Conservation (phyloP, 2,329 filamentous ascomycete species). For the Plectosphaerella plurivora region DNA sequence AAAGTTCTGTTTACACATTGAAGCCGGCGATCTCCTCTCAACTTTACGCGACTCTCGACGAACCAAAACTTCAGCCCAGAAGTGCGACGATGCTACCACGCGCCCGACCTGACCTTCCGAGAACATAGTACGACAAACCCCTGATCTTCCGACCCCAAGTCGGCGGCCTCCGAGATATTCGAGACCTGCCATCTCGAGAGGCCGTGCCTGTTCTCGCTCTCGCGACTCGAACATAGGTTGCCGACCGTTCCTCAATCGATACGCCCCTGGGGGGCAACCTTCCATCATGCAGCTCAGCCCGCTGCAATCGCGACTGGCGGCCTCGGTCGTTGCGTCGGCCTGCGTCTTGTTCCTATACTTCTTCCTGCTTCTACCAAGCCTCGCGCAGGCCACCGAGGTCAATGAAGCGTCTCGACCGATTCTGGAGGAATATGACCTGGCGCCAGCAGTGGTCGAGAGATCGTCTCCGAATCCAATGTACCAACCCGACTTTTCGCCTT, state of each 20-base stretch:
- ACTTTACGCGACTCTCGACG: too few species aligned
- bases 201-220: too few species aligned
- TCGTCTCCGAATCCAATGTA: constrained; percentile 33
- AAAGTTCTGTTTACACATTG: too few species aligned
- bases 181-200: too few species aligned
- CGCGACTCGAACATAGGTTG: background rate
- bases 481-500: constrained; percentile 55
- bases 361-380: constrained; percentile 51
- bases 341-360: constrained; percentile 42
- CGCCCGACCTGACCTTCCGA: background rate
- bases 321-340: constrained; percentile 57
- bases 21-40: too few species aligned
- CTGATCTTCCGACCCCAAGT: too few species aligned
- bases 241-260: background rate
- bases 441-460: constrained; percentile 12
- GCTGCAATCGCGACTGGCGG: constrained; percentile 67
- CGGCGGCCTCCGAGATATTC: too few species aligned
- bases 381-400: constrained; percentile 59
- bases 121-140: too few species aligned
- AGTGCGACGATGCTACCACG: background rate
- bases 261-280: constrained; percentile 37
- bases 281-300: constrained; percentile 57
- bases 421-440: constrained; percentile 14
- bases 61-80: too few species aligned
- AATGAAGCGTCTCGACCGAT: constrained; percentile 15